Conservation (phyloP, 2,329 filamentous ascomycete species). For the Colletotrichum gloeosporioides region DNA sequence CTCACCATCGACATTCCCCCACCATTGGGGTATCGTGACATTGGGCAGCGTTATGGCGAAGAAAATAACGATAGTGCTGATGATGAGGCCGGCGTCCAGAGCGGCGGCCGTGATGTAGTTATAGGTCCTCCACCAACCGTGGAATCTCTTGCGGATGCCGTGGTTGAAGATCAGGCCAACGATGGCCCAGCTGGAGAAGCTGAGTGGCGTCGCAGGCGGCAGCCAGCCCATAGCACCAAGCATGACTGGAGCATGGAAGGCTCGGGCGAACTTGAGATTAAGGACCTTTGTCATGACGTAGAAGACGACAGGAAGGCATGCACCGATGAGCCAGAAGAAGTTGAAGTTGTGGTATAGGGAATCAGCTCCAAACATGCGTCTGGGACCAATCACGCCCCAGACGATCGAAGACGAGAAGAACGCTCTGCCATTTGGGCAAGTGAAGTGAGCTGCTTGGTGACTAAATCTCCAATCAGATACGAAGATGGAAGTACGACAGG, state of each 20-base stretch:
- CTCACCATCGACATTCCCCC: constrained; percentile 55
- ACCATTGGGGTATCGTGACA: constrained; percentile 45
- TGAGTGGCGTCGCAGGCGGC: constrained; percentile 65
- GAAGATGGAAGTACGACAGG: fast-evolving
- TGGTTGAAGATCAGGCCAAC: constrained; percentile 65
- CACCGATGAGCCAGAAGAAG: constrained; percentile 44
- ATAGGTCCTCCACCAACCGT: constrained; percentile 63
- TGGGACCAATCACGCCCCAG: constrained; percentile 63
- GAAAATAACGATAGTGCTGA: constrained; percentile 37
- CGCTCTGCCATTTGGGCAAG: constrained; percentile 43
- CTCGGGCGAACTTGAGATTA: constrained; percentile 44
- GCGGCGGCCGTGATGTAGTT: constrained; percentile 46
- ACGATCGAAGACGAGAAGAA: constrained; percentile 60
- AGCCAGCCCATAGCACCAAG: constrained; percentile 59
- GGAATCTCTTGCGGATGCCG: constrained; percentile 54
- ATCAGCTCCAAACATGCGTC: constrained; percentile 58
- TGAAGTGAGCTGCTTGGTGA: constrained; percentile 44
- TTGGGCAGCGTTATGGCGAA: constrained; percentile 35
- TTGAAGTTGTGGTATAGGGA: constrained; percentile 24
- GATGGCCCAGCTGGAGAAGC: constrained; percentile 63
- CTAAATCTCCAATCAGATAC: constrained; percentile 34
- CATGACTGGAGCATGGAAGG: constrained; percentile 62
- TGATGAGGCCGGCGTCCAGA: constrained; percentile 42
- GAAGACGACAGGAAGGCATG: constrained; percentile 51
- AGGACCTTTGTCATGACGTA: constrained; percentile 42